Percentiles rank a stretch among this genome's conserved stretches.
These are phyloP conservation scores for Aspergillus tubingensis DNA, from an alignment of 2,329 filamentous ascomycete genomes.

Conservation along the genomic window DNA sequence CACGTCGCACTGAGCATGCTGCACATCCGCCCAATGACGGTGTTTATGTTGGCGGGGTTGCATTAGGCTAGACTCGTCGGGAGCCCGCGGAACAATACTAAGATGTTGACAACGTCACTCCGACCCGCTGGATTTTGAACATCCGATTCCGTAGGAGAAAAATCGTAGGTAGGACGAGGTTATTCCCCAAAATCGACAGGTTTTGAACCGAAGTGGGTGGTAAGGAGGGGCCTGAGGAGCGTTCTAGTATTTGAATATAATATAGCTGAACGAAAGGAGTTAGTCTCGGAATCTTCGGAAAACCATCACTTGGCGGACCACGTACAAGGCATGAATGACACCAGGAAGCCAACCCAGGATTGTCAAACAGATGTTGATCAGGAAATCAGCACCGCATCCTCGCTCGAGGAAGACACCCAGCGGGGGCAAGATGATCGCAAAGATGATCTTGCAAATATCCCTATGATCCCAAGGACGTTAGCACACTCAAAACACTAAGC, in stretches of 20 bases:
- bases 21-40: background rate
- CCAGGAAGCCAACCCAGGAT: constrained; percentile 75
- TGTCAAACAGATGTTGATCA: constrained; percentile 91
- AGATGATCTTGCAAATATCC: constrained; percentile 79
- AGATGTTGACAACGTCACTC: constrained; percentile 21
- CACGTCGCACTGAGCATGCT: background rate
- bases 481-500: background rate
- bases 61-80: constrained; percentile 32
- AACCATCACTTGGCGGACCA: constrained; percentile 26
- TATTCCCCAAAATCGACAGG: background rate
- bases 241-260: constrained; percentile 82
- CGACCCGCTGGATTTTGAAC: constrained; percentile 14
- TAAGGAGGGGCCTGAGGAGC: constrained; percentile 1
- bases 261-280: constrained; percentile 58
- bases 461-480: constrained; percentile 42
- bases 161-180: constrained; percentile 9
- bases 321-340: constrained; percentile 87
- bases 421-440: constrained; percentile 87
- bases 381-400: constrained; percentile 80
- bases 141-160: constrained; percentile 4
- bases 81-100: constrained; percentile 30
- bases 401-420: constrained; percentile 93
- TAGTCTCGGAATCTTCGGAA: constrained; percentile 11
- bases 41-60: constrained; percentile 20
- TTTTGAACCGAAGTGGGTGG: constrained; percentile 8